These are phyloP conservation scores for Pisolithus albus DNA, from an alignment of 768 basidiomycete species.

Conservation along the genomic window DNA sequence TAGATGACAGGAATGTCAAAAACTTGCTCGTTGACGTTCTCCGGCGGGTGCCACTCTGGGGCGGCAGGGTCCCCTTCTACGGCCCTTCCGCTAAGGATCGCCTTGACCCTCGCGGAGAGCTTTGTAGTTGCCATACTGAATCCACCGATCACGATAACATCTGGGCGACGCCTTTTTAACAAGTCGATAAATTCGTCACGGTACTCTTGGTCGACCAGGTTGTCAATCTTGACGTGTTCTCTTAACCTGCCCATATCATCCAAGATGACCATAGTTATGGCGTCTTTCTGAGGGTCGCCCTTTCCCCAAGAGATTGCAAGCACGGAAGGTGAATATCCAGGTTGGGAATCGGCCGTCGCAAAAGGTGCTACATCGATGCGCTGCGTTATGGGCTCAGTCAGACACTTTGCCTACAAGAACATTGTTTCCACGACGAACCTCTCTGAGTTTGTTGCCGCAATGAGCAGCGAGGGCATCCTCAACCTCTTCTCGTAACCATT, in stretches of 20 bases:
- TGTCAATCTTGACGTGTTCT: conserved; percentile 87
- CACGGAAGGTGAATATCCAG: conserved; percentile 70
- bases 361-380: conserved; percentile 81
- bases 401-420: background rate
- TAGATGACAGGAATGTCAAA: conserved; percentile 73
- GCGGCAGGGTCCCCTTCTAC: conserved; percentile 19
- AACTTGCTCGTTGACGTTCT: conserved; percentile 33
- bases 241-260: conserved; percentile 86
- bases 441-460: conserved; percentile 62
- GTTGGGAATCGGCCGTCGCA: conserved; percentile 49
- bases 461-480: conserved; percentile 74
- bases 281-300: conserved; percentile 89
- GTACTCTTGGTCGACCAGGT: conserved; percentile 64
- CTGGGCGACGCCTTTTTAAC: conserved; percentile 75
- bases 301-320: conserved; percentile 92
- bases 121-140: conserved; percentile 78
- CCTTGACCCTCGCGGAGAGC: conserved; percentile 58
- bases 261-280: conserved; percentile 75
- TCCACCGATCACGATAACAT: conserved; percentile 85
- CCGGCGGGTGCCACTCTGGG: conserved; percentile 20
- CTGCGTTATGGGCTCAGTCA: conserved; percentile 35
- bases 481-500: conserved; percentile 83
- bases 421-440: conserved; percentile 39
- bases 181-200: conserved; percentile 74
- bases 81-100: conserved; percentile 34